Conservation (phyloP, 306 rosid species). For the Lathyrus sativus region DNA sequence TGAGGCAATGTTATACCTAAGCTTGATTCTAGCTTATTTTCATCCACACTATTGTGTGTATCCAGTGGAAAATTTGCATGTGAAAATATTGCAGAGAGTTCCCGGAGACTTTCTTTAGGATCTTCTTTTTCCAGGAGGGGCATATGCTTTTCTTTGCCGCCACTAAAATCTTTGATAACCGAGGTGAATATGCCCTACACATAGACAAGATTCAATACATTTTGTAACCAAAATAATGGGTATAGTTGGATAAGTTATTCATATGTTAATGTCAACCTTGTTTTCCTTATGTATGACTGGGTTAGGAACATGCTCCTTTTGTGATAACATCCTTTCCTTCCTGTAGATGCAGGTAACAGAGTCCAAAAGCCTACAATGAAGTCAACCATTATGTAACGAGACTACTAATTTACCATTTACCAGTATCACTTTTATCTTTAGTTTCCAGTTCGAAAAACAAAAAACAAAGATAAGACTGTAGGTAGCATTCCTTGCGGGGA, state of each 20-base stretch:
- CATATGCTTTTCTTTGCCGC: conserved; percentile 64
- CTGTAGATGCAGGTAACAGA: conserved; percentile 50
- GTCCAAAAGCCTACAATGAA: conserved; percentile 64
- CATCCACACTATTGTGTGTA: conserved; percentile 41
- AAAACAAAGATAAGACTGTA: neutral
- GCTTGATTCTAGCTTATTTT: conserved; percentile 49
- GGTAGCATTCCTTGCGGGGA: neutral
- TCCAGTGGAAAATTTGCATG: conserved; percentile 55
- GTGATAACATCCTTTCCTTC: conserved; percentile 53
- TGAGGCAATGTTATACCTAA: conserved; percentile 58
- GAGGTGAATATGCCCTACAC: conserved; percentile 76
- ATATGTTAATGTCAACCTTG: conserved; percentile 57
- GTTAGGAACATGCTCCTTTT: conserved; percentile 45
- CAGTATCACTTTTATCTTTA: conserved; percentile 10
- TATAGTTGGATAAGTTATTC: neutral
- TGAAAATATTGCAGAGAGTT: conserved; percentile 64
- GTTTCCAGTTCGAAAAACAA: conserved; percentile 1
- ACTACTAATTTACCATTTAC: conserved; percentile 18
- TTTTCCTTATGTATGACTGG: conserved; percentile 60
- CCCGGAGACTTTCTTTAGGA: conserved; percentile 56
- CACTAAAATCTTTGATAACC: conserved; percentile 74
- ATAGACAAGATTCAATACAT: conserved; percentile 9
- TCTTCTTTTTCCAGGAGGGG: conserved; percentile 60
- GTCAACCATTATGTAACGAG: conserved; percentile 13
- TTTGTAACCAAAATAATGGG: neutral